Evolutionary conservation across 108 stramenopile genomes (phyloP).

Genomic region (Cyclostephanos invisitatus): DNA sequence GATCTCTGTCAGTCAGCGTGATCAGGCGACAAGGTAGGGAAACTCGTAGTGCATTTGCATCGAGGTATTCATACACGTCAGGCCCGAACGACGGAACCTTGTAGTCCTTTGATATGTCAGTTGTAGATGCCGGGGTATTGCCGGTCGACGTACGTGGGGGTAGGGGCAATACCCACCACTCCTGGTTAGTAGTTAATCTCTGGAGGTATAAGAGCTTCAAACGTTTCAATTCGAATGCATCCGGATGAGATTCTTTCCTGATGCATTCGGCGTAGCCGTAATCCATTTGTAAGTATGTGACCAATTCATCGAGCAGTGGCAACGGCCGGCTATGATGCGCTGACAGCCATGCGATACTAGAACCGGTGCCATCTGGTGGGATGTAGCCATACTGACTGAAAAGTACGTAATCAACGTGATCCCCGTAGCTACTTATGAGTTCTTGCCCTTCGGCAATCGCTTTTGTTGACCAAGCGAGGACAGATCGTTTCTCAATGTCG

Average conservation of each 20-base stretch:
- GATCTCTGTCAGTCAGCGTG: constrained; percentile 15
- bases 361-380: constrained; percentile 12
- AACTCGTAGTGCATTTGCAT: constrained; percentile 8
- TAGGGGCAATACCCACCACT: constrained; percentile 5
- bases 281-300: constrained; percentile 16
- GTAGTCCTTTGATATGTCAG: constrained; percentile 9
- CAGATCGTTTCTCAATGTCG: constrained; percentile 6
- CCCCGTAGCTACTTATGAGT: constrained; percentile 14
- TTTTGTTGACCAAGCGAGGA: constrained; percentile 16
- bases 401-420: constrained; percentile 8
- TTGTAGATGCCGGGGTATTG: constrained; percentile 11
- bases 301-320: constrained; percentile 2
- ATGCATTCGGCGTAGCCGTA: constrained; percentile 23
- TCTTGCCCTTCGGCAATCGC: constrained; percentile 13
- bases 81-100: constrained; percentile 15
- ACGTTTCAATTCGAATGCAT: constrained; percentile 16
- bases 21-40: constrained; percentile 17
- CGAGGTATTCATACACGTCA: constrained; percentile 13
- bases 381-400: constrained; percentile 21
- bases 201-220: constrained; percentile 15
- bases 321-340: constrained; percentile 1
- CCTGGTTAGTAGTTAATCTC: constrained; percentile 3
- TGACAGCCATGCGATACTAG: constrained; percentile 4
- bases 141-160: constrained; percentile 9
- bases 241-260: constrained; percentile 6